Percentiles rank a stretch among this genome's conserved stretches.
Evolutionary conservation across 2,329 filamentous ascomycete genomes (phyloP).

Genomic region (Arthrinium phaeospermum): DNA sequence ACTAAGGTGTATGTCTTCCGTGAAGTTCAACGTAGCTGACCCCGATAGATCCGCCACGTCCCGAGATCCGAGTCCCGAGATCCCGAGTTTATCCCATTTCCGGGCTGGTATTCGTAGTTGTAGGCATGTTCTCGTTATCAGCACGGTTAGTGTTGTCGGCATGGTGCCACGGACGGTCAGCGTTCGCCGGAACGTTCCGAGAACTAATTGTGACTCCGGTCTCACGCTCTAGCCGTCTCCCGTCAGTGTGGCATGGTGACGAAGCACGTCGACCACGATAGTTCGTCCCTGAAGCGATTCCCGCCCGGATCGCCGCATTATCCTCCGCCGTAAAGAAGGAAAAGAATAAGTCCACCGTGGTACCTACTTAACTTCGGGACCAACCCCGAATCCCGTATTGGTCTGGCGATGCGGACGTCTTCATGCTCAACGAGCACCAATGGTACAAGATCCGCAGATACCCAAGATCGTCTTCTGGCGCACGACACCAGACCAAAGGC

Average conservation of each 20-base stretch:
- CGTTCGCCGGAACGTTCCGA: too few species aligned
- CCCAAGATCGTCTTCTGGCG: slow-evolving; percentile 76
- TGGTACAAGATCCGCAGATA: slow-evolving; percentile 71
- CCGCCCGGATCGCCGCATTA: slow-evolving; percentile 58
- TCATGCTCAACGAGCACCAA: slow-evolving; percentile 68
- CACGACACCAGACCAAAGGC: slow-evolving; percentile 79
- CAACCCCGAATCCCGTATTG: slow-evolving; percentile 49
- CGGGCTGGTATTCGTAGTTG: too few species aligned
- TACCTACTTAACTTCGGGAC: slow-evolving; percentile 23
- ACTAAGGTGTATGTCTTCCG: background rate
- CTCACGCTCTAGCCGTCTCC: slow-evolving; percentile 76
- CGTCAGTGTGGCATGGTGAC: slow-evolving; percentile 74
- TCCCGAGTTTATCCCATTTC: too few species aligned
- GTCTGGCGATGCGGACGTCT: slow-evolving; percentile 72
- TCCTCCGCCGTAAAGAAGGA: slow-evolving; percentile 36
- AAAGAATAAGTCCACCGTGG: slow-evolving; percentile 30
- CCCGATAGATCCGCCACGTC: slow-evolving; percentile 73
- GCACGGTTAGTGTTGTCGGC: too few species aligned
- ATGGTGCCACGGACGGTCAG: too few species aligned
- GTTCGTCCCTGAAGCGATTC: slow-evolving; percentile 26
- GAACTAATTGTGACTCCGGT: background rate
- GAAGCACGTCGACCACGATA: slow-evolving; percentile 36
- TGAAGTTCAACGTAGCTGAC: slow-evolving; percentile 65
- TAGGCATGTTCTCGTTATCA: too few species aligned
- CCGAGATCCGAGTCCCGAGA: too few species aligned